phyloP scores from a whole-genome alignment of 2,329 filamentous ascomycete species.

The Fusarium nodosum region DNA sequence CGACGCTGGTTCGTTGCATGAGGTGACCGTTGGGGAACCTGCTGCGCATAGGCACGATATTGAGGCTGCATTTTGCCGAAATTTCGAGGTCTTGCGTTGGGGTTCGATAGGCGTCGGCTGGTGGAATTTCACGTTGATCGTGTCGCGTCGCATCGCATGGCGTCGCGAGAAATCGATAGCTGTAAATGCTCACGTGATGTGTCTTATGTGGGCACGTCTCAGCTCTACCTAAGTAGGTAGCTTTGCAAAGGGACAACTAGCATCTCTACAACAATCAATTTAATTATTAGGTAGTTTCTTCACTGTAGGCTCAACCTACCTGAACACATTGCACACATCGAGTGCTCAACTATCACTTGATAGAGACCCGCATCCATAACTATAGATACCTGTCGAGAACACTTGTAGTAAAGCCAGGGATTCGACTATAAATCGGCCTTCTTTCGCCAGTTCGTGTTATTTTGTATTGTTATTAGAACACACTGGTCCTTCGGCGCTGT shows the following conservation, averaged over 20 bases:
- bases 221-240: no score
- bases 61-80: slow-evolving; percentile 64
- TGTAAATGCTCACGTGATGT: slow-evolving; percentile 42
- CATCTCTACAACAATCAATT: not conserved
- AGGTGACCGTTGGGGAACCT: slow-evolving; percentile 63
- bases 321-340: not conserved
- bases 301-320: not conserved
- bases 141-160: slow-evolving; percentile 49
- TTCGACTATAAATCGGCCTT: not conserved
- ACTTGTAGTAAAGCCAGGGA: slow-evolving; percentile 1
- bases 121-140: slow-evolving; percentile 38
- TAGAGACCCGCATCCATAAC: slow-evolving; percentile 4
- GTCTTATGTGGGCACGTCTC: not conserved
- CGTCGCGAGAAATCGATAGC: slow-evolving; percentile 40
- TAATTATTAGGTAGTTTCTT: not conserved
- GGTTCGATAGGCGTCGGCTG: slow-evolving; percentile 26
- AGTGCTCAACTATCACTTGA: slow-evolving; percentile 6
- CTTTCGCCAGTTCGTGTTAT: slow-evolving; percentile 4
- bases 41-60: slow-evolving; percentile 66
- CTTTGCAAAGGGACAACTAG: not conserved
- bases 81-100: slow-evolving; percentile 20
- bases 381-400: slow-evolving; percentile 1
- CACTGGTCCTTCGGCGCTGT: not conserved
- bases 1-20: slow-evolving; percentile 64
- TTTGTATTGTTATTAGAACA: slow-evolving; percentile 6